phyloP scores from a whole-genome alignment of 1,284 basidiomycete species.

The Meripilus lineatus region DNA sequence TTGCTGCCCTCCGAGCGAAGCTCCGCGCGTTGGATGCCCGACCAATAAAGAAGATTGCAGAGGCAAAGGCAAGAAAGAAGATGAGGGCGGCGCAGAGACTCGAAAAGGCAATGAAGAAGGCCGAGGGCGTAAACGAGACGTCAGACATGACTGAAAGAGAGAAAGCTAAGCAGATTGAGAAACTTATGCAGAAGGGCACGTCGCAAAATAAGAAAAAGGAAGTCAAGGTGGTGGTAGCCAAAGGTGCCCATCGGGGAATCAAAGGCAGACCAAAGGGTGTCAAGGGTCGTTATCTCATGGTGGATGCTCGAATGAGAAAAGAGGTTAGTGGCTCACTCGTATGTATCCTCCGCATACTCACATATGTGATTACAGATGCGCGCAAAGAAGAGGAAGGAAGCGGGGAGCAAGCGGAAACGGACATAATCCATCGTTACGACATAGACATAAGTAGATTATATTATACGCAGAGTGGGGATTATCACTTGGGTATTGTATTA shows the following conservation, averaged over 20 bases:
- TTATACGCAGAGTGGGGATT: no score
- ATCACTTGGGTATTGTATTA: no score
- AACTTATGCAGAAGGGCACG: conserved; percentile 80
- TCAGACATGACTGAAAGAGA: conserved; percentile 91
- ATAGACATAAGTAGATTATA: no score
- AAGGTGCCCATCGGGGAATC: conserved; percentile 83
- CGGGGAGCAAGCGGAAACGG: conserved; percentile 53
- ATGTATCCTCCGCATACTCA: conserved; percentile 9
- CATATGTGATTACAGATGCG: conserved; percentile 44
- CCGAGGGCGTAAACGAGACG: conserved; percentile 90
- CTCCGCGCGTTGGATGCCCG: conserved; percentile 94
- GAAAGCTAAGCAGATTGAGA: conserved; percentile 92
- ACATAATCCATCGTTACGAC: no score
- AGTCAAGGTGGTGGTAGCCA: conserved; percentile 88
- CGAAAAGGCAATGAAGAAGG: conserved; percentile 95
- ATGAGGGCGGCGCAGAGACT: conserved; percentile 80
- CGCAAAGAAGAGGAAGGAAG: conserved; percentile 67
- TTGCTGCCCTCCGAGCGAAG: conserved; percentile 81
- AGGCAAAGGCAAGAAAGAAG: conserved; percentile 98
- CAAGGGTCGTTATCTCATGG: conserved; percentile 92
- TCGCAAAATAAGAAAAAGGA: conserved; percentile 74
- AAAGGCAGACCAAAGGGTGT: conserved; percentile 95
- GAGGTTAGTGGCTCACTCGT: conserved; percentile 44
- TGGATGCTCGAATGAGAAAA: conserved; percentile 84
- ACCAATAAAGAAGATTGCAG: conserved; percentile 98